Conservation (phyloP, 768 basidiomycete species). For the Pleurotus cornucopiae region DNA sequence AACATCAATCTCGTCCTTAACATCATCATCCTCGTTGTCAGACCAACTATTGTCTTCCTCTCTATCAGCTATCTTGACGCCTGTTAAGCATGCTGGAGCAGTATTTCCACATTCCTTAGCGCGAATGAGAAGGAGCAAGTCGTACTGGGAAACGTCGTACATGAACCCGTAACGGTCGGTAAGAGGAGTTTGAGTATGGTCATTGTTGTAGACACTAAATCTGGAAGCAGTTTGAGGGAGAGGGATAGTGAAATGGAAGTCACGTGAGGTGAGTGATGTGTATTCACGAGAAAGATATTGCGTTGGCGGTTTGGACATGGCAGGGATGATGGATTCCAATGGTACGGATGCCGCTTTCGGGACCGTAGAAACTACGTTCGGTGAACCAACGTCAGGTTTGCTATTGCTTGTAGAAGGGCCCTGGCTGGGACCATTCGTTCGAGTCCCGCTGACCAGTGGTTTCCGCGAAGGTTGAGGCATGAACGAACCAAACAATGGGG, state of each 20-base stretch:
- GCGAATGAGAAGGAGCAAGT: slow-evolving; percentile 69
- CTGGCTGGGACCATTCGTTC: slow-evolving; percentile 7
- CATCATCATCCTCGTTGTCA: slow-evolving; percentile 50
- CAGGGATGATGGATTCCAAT: slow-evolving; percentile 80
- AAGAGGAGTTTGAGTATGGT: slow-evolving; percentile 52
- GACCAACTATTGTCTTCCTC: slow-evolving; percentile 78
- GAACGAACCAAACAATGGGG: slow-evolving; percentile 60
- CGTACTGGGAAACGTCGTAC: slow-evolving; percentile 81
- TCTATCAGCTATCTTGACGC: slow-evolving; percentile 82
- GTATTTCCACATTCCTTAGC: slow-evolving; percentile 70
- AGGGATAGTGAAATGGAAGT: slow-evolving; percentile 72
- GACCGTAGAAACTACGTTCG: slow-evolving; percentile 10
- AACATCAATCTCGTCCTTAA: slow-evolving; percentile 35
- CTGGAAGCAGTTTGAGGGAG: slow-evolving; percentile 53
- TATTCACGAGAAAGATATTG: slow-evolving; percentile 77
- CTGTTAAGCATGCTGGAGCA: slow-evolving; percentile 82
- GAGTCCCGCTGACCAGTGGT: slow-evolving; percentile 19
- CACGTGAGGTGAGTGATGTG: slow-evolving; percentile 65
- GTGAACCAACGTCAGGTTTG: slow-evolving; percentile 23
- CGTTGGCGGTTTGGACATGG: slow-evolving; percentile 75
- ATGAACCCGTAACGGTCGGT: slow-evolving; percentile 91
- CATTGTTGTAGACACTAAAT: slow-evolving; percentile 45
- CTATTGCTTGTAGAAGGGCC: slow-evolving; percentile 22
- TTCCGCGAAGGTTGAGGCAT: slow-evolving; percentile 49
- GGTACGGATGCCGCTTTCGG: slow-evolving; percentile 50